Evolutionary conservation across 768 basidiomycete species (phyloP), one percentile per base, ranked within the genome.

Genomic region (Galerina marginata): DNA sequence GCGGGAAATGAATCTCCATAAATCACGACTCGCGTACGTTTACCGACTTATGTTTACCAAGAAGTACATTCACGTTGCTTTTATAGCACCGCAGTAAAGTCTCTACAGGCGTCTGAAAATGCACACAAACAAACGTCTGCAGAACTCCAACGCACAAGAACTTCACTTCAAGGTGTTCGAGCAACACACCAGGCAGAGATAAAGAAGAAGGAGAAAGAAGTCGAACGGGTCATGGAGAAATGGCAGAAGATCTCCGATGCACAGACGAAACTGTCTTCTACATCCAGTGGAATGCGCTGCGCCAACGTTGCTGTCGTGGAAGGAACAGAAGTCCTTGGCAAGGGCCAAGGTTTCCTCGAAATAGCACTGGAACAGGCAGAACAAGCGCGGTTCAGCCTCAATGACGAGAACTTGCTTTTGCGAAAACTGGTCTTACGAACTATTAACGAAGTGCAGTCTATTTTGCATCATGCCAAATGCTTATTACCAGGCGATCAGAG

Each of bases 141-240:
- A 1, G 91, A 93, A 61, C 82, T 93, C 2, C 88, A 90, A 66
- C 87, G 90, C 25, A 86, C 87, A n/a, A 84, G 88, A 46, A 83
- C 85, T 1, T 72, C 86, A 0, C 68, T 95, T 10, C 91, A 92
- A 63, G 84, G 84, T 9, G 77, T 92, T 11, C 86, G 93, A 25
- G 79, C 86, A 42, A 83, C 88, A 0, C 85, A 92, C 62, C 81
- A 85, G 58, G 79, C 81, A 38, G 93, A 95, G 69, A 70, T 92
- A 37, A 93, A 89, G 81, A 91, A 90, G 79, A 85, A 84, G 67
- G 93, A 95, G 65, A 89, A 88, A 64, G 92, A 95, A 42, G 74
- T 88, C 15, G 92, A 94, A 66, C 82, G 86, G 15, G 86, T 90
- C 69, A 64, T 83, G 26, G 92, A 94, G 50, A 86, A 85, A 63